Evolutionary conservation across 83 land plant genomes (phyloP).

Genomic region (Thuja plicata): DNA sequence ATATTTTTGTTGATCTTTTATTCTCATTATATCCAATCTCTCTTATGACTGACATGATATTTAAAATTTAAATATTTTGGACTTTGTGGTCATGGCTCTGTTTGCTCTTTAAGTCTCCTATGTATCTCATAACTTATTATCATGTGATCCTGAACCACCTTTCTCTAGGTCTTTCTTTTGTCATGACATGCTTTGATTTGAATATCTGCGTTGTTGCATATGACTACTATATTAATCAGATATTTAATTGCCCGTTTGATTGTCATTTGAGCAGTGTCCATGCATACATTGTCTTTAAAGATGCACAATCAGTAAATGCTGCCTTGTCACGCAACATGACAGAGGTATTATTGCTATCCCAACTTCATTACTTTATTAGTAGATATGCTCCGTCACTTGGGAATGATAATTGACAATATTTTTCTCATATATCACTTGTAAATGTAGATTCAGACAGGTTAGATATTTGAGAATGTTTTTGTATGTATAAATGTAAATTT

Average conservation of each 20-base stretch:
- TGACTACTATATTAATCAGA: neutral
- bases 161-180: neutral
- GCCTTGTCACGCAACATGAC: constrained; percentile 88
- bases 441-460: neutral
- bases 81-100: neutral
- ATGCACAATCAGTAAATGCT: constrained; percentile 69
- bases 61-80: neutral
- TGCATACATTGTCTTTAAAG: constrained; percentile 91
- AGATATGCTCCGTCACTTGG: neutral
- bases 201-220: neutral
- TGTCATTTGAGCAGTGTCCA: constrained; percentile 61
- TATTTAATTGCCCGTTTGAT: neutral
- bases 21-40: neutral
- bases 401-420: neutral
- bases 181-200: neutral
- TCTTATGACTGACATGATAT: neutral
- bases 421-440: neutral
- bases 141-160: neutral
- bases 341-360: constrained; percentile 49
- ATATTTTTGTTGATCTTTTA: neutral
- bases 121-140: neutral
- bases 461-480: neutral
- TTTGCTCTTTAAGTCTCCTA: neutral
- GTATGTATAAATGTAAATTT: neutral
- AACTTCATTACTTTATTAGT: neutral